Conservation (phyloP, 2,329 filamentous ascomycete species). For the Penicillium brevicompactum region DNA sequence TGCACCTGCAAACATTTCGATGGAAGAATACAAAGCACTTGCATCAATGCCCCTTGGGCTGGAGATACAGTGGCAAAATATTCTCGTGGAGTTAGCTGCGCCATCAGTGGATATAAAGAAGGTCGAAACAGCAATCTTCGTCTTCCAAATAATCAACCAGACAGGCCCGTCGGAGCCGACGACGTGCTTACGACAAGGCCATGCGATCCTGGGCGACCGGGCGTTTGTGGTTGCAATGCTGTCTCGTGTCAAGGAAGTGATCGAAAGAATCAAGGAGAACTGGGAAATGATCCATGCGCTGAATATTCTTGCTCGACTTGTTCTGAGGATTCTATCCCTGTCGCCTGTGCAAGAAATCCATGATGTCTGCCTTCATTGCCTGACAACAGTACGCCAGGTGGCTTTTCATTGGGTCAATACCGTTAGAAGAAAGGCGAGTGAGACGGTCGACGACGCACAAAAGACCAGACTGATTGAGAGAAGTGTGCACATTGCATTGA, state of each 20-base stretch:
- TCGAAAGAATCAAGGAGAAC: conserved; percentile 48
- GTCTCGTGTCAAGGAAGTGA: conserved; percentile 29
- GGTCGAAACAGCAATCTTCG: conserved; percentile 48
- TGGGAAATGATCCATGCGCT: conserved; percentile 53
- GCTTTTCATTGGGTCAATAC: conserved; percentile 44
- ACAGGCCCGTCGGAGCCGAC: conserved; percentile 39
- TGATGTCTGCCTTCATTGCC: conserved; percentile 28
- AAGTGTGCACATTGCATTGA: conserved; percentile 44
- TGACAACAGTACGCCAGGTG: conserved; percentile 37
- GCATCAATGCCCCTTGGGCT: conserved; percentile 51
- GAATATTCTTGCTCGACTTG: conserved; percentile 43
- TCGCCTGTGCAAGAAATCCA: conserved; percentile 24
- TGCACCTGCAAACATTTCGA: conserved; percentile 52
- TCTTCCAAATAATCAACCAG: conserved; percentile 55
- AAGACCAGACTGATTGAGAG: conserved; percentile 35
- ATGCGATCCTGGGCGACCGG: conserved; percentile 26
- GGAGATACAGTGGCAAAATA: conserved; percentile 58
- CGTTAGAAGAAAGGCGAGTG: conserved; percentile 32
- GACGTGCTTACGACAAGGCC: conserved; percentile 18
- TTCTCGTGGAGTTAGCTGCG: conserved; percentile 53
- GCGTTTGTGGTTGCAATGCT: conserved; percentile 36
- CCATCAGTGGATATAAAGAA: conserved; percentile 56
- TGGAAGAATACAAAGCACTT: conserved; percentile 60
- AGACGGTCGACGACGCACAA: conserved; percentile 27
- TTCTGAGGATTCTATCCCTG: conserved; percentile 49